Base-by-base conservation (phyloP, 345 rosid species). In the Lepidium africanum region DNA sequence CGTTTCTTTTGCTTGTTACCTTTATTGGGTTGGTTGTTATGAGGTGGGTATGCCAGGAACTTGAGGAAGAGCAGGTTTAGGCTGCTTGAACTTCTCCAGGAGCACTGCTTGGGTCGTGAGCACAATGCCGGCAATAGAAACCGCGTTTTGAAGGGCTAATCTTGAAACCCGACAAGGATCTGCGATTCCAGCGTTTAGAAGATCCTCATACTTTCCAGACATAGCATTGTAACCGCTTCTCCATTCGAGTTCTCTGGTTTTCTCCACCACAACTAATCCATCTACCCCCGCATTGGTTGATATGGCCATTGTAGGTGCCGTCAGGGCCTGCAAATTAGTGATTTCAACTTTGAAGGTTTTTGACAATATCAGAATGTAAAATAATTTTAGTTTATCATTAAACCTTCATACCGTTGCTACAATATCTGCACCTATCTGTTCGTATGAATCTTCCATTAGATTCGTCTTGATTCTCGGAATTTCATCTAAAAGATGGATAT, bases 91-190 rank as follows among this genome's bases (percentile, higher is more conserved):
- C 59, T 85, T 90, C 42, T 92, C 96, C 46, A 85, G 90, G 25
- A 92, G 36, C 46, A 80, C 83, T n/a, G 98, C 98, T 86, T 88
- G 89, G 47, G 96, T 86, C 32, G 90, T 90, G 59, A 88, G 83
- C 62, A 88, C 79, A 39, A 88, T 43, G 10, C 90, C 96, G 4
- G 96, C 90, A 75, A 93, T 76, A 43, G 96, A 92, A 68, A 79
- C 91, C 6, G 98, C 96, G 62, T 78, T 87, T 56, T 89, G 87
- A 54, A 92, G 84, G 1, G 96, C 96, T 41, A 88, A 86, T 70
- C 91, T 83, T 36, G 90, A 75, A 72, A 92, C 96, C 68, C 81
- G 79, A 56, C 96, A 85, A 56, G 96, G 93, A 77, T 89, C 96
- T 13, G 80, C 77, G 0, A 92, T 81, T 64, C 96, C 93, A 2